Conservation (phyloP, 148 eudicot genomes). For the Simmondsia chinensis region DNA sequence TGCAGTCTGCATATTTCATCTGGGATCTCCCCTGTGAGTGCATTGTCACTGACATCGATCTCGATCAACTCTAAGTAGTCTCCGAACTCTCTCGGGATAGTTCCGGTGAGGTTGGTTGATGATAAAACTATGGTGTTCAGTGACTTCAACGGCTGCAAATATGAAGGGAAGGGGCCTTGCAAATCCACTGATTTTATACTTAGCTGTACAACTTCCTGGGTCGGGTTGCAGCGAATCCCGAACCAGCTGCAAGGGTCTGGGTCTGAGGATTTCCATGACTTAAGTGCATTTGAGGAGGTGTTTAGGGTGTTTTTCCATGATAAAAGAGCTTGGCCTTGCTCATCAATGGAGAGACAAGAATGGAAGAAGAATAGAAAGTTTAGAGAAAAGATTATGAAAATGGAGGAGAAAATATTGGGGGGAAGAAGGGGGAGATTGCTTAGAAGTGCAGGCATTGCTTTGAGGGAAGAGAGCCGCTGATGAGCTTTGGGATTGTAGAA, state of each 20-base stretch:
- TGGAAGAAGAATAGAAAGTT: conserved; percentile 16
- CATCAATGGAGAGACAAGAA: conserved; percentile 54
- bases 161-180: conserved; percentile 69
- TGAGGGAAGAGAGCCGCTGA: conserved; percentile 7
- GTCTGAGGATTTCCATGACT: conserved; percentile 55
- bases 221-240: conserved; percentile 49
- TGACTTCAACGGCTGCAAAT: conserved; percentile 35
- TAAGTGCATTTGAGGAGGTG: conserved; percentile 27
- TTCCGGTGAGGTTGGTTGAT: conserved; percentile 70
- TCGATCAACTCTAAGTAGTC: conserved; percentile 33
- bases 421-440: conserved; percentile 26
- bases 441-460: conserved; percentile 47
- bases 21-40: conserved; percentile 64
- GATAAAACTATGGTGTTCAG: conserved; percentile 40
- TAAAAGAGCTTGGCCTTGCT: conserved; percentile 70
- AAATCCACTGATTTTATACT: conserved; percentile 39
- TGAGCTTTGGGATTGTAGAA: conserved; percentile 68
- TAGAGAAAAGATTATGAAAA: conserved; percentile 12
- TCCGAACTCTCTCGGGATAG: conserved; percentile 66
- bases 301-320: conserved; percentile 67
- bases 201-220: conserved; percentile 32
- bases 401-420: conserved; percentile 15
- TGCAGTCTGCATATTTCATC: conserved; percentile 49
- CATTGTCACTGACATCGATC: conserved; percentile 68
- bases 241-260: conserved; percentile 65